Base-by-base conservation (phyloP, 169 alveolate genomes). In the Babesia bovis region DNA sequence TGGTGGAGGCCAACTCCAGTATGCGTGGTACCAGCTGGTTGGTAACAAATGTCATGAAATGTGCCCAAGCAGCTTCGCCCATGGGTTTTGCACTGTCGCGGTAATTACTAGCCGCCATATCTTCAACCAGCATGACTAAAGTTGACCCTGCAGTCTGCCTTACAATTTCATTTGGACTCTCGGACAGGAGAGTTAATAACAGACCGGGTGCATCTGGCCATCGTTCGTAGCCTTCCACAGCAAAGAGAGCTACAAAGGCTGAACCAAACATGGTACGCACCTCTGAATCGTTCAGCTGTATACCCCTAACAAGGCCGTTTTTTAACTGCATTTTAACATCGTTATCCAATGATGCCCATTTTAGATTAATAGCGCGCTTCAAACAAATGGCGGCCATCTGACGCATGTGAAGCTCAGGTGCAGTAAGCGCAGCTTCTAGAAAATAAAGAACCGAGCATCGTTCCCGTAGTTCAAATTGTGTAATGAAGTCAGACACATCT, bases 371-470 rank as follows among this genome's bases (percentile, higher is more conserved):
- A 3, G 76, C 58, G 17, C 58, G 65, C 30, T 71, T 69, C 35
- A 81, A 56, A 45, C 68, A 66, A 63, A 81, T 26, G 32, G 76
- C 63, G 15, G 88, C 69, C 83, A 81, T 69, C 55, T 81, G 88
- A 15, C 74, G 25, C 3, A 71, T 57, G 40, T 81, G 88, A n/a
- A 65, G 71, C 33, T 63, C 40, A 17, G 52, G 30, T 19, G 84
- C 65, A 4, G 71, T 38, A 23, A 81, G 45, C 1, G 88, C 68
- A 25, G 73, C 84, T 52, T 81, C 73, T 21, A 81, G 71, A 56
- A 45, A 71, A 51, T 81, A 81, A 17, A 81, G 66, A 12, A 45
- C 50, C 17, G 57, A 33, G 50, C 67, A 86, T 17, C 45, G 49
- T 19, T 67, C 40, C 25, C 28, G 50, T 1, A 63, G 15, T 35